Percentiles rank a stretch among this genome's conserved stretches.
Evolutionary conservation across 495 filamentous ascomycete genomes (phyloP).

Genomic region (Neurospora africana): DNA sequence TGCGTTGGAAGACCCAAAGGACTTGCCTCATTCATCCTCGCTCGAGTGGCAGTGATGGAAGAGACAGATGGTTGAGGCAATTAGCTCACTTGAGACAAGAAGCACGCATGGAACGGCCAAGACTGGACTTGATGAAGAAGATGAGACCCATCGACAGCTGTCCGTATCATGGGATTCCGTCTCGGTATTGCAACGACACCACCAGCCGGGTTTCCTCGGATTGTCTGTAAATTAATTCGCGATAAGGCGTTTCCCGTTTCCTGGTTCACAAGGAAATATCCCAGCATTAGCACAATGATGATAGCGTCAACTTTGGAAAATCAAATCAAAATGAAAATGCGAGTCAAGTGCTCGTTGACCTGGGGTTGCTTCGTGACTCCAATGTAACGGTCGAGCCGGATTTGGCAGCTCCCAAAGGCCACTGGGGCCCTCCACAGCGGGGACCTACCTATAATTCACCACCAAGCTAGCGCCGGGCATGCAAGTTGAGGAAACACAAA

Average conservation of each 20-base stretch:
- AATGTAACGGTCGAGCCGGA: neutral
- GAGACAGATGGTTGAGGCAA: neutral
- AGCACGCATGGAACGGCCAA: neutral
- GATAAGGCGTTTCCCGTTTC: neutral
- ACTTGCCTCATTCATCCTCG: neutral
- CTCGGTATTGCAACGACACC: neutral
- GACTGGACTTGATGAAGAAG: neutral
- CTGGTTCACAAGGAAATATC: neutral
- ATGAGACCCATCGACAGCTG: neutral
- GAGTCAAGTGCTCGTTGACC: neutral
- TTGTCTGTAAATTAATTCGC: neutral
- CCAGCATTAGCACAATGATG: neutral
- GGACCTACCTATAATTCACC: neutral
- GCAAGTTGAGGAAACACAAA: neutral
- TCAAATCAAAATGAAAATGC: neutral
- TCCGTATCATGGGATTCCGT: neutral
- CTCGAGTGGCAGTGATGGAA: neutral
- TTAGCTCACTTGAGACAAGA: neutral
- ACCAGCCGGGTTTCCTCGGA: neutral
- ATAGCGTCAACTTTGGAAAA: neutral
- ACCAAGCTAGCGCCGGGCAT: neutral
- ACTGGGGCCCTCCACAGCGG: neutral
- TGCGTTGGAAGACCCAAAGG: neutral
- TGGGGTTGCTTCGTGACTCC: neutral
- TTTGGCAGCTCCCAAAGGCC: neutral